These are phyloP conservation scores for Theobroma grandiflorum DNA, from an alignment of 441 rosid species.

Conservation along the genomic window DNA sequence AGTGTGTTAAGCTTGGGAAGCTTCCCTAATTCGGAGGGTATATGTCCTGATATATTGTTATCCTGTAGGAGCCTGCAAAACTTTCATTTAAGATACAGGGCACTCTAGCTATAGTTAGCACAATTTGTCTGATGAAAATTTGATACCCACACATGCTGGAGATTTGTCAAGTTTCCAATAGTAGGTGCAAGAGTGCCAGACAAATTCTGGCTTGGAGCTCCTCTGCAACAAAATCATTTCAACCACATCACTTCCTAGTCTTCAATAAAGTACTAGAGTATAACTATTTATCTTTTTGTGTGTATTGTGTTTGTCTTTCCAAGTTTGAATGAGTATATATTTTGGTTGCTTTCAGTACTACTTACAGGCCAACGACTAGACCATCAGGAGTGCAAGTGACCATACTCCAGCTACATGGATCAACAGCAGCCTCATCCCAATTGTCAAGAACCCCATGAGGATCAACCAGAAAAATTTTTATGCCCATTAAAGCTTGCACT, in stretches of 20 bases:
- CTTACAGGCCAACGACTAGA: constrained; percentile 86
- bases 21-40: constrained; percentile 83
- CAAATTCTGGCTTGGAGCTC: constrained; percentile 89
- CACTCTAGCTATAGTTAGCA: neutral
- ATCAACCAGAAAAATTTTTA: constrained; percentile 67
- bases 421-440: constrained; percentile 94
- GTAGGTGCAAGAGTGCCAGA: constrained; percentile 85
- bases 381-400: constrained; percentile 81
- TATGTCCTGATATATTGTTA: constrained; percentile 79
- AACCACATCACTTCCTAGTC: constrained; percentile 3
- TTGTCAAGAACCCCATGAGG: constrained; percentile 80
- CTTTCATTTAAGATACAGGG: constrained; percentile 8
- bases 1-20: constrained; percentile 80
- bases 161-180: constrained; percentile 87
- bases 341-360: constrained; percentile 7
- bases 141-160: constrained; percentile 82
- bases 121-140: neutral
- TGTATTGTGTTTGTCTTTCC: neutral
- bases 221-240: constrained; percentile 57
- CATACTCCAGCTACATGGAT: constrained; percentile 98
- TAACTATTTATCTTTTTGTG: constrained; percentile 6
- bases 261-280: neutral
- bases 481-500: constrained; percentile 89
- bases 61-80: constrained; percentile 82
- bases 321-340: constrained; percentile 5